A percentile compares a stretch with the other conserved stretches of the same genome.
Evolutionary conservation across 2,329 filamentous ascomycete species (phyloP).

Genomic region (Macrophomina phaseolina): DNA sequence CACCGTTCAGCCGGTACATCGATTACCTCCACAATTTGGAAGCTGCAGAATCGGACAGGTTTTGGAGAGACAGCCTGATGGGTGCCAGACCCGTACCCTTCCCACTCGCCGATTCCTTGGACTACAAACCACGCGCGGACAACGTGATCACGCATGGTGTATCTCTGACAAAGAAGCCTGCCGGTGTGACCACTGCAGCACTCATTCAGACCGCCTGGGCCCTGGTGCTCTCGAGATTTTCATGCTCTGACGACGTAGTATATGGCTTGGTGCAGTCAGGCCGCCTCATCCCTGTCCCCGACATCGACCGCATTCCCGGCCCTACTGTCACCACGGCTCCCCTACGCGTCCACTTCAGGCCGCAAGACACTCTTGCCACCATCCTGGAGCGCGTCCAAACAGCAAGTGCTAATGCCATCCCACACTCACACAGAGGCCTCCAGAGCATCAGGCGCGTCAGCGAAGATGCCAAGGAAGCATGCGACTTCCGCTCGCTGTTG

Average conservation of each 20-base stretch:
- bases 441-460: conserved; percentile 61
- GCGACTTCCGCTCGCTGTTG: conserved; percentile 50
- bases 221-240: conserved; percentile 56
- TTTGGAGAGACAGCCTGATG: conserved; percentile 52
- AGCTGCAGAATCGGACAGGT: conserved; percentile 48
- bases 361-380: conserved; percentile 49
- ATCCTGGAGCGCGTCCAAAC: conserved; percentile 64
- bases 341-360: conserved; percentile 51
- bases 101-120: conserved; percentile 46
- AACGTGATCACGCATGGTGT: conserved; percentile 36
- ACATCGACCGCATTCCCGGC: conserved; percentile 61
- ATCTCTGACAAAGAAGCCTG: not conserved
- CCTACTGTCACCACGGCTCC: conserved; percentile 68
- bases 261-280: conserved; percentile 67
- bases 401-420: conserved; percentile 62
- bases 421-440: conserved; percentile 68
- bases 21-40: conserved; percentile 53
- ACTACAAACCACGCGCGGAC: conserved; percentile 59
- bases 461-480: conserved; percentile 58
- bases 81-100: conserved; percentile 52
- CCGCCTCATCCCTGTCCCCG: conserved; percentile 53
- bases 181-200: conserved; percentile 55
- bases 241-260: conserved; percentile 56
- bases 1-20: conserved; percentile 54
- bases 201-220: conserved; percentile 58